phyloP scores from a whole-genome alignment of 2,329 filamentous ascomycete species.

The Amauroascus niger region DNA sequence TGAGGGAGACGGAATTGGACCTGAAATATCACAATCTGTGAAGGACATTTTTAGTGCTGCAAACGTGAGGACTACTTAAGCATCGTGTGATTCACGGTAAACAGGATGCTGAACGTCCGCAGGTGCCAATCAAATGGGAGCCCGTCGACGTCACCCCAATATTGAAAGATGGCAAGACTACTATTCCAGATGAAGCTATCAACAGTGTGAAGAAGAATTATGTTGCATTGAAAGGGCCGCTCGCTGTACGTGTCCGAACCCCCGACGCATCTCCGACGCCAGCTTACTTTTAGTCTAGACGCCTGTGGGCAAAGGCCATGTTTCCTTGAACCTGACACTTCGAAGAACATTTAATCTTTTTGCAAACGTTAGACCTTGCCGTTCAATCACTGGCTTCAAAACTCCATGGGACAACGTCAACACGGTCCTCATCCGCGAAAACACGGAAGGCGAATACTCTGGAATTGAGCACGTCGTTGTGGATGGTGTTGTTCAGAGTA shows the following conservation, averaged over 20 bases:
- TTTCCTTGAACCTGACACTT: conserved; percentile 96
- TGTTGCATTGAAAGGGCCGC: conserved; percentile 94
- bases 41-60: conserved; percentile 98
- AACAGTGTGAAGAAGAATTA: conserved; percentile 90
- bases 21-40: conserved; percentile 93
- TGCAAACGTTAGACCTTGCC: conserved; percentile 96
- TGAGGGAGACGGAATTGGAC: conserved; percentile 97
- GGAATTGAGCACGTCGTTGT: conserved; percentile 98
- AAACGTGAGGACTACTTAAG: conserved; percentile 51
- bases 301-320: conserved; percentile 95
- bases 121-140: conserved; percentile 94
- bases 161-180: conserved; percentile 88
- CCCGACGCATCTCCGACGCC: background rate
- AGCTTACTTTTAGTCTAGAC: conserved; percentile 46
- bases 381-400: conserved; percentile 94
- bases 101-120: conserved; percentile 22
- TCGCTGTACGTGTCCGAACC: conserved; percentile 59
- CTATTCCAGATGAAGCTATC: conserved; percentile 87
- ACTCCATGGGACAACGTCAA: conserved; percentile 96
- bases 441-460: conserved; percentile 99
- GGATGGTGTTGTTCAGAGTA: conserved; percentile 95
- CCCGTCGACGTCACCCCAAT: conserved; percentile 90
- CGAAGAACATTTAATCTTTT: conserved; percentile 99
- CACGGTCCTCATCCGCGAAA: conserved; percentile 96
- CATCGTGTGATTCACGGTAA: conserved; percentile 8